phyloP scores from a whole-genome alignment of 2,329 filamentous ascomycete genomes.

The Pseudocercospora eumusae region DNA sequence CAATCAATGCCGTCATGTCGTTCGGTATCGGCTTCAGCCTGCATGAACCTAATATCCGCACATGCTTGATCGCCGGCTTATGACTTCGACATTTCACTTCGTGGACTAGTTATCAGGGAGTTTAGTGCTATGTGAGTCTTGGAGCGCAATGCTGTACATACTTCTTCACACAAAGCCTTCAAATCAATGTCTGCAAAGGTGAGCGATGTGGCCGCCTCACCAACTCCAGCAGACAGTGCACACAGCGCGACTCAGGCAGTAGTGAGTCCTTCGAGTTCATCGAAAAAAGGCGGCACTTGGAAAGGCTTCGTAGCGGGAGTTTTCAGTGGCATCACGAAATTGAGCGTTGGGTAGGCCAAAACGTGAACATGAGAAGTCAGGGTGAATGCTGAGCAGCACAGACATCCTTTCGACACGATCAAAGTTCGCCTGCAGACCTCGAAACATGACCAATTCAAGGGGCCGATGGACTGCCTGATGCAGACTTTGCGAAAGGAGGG shows the following conservation, averaged over 20 bases:
- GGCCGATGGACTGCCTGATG: constrained; percentile 80
- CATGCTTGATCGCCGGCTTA: background rate
- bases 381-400: constrained; percentile 41
- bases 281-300: constrained; percentile 60
- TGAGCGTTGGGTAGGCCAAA: constrained; percentile 63
- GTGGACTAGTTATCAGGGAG: background rate
- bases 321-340: constrained; percentile 89
- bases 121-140: background rate
- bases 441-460: constrained; percentile 72
- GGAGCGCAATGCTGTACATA: background rate
- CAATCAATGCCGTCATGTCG: constrained; percentile 12
- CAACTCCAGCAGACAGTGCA: constrained; percentile 22
- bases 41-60: constrained; percentile 1
- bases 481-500: constrained; percentile 87
- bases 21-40: background rate
- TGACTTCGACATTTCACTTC: background rate
- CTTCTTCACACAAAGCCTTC: no score
- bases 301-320: constrained; percentile 97
- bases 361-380: background rate
- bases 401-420: constrained; percentile 85
- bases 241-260: constrained; percentile 25
- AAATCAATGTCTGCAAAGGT: constrained; percentile 46
- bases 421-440: constrained; percentile 95
- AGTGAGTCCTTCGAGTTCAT: constrained; percentile 13
- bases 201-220: constrained; percentile 30